Conservation (phyloP, 768 basidiomycete species). For the Lenzites betulinus region DNA sequence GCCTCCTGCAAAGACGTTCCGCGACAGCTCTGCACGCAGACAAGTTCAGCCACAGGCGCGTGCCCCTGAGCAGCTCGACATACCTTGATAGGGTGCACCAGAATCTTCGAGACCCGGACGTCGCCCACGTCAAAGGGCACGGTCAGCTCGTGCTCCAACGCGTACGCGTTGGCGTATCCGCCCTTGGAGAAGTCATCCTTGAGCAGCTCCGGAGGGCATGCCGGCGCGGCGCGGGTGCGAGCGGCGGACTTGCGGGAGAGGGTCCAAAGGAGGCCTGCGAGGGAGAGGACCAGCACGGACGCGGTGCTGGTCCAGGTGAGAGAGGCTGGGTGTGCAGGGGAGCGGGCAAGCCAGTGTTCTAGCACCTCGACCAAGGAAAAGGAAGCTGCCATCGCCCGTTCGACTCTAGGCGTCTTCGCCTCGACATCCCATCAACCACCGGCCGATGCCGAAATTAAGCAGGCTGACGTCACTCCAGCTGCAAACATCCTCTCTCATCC, state of each 20-base stretch:
- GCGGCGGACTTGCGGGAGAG: background rate
- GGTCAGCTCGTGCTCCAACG: conserved; percentile 8
- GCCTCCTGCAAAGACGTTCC: conserved; percentile 61
- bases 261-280: conserved; percentile 9
- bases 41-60: background rate
- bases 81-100: conserved; percentile 40
- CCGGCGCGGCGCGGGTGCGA: background rate
- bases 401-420: background rate
- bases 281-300: conserved; percentile 8
- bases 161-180: conserved; percentile 8
- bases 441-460: background rate
- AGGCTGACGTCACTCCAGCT: background rate
- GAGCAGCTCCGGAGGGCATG: conserved; percentile 12
- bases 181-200: conserved; percentile 13
- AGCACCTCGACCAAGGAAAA: conserved; percentile 3
- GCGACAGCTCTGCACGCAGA: conserved; percentile 62
- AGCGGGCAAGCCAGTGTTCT: background rate
- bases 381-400: conserved; percentile 3
- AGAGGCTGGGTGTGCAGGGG: background rate
- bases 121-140: conserved; percentile 34
- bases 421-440: background rate
- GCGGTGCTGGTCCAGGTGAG: conserved; percentile 7
- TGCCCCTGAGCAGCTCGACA: background rate
- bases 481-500: background rate
- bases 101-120: conserved; percentile 53